Base-by-base conservation (phyloP, 345 rosid species). In the Salix udensis region DNA sequence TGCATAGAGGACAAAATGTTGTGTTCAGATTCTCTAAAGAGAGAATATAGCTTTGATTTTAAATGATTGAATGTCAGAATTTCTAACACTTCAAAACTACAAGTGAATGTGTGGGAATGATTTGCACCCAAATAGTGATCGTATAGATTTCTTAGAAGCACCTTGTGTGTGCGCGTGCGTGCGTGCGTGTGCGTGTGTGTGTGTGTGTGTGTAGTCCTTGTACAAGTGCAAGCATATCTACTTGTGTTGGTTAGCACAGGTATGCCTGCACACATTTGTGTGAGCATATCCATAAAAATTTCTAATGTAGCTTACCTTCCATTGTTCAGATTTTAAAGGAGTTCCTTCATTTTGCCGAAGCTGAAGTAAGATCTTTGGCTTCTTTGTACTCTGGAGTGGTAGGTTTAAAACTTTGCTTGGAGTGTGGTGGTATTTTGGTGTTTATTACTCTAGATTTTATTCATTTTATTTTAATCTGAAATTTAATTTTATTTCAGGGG, bases 371-470 rank as follows among this genome's bases (percentile, higher is more conserved):
- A 75, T 85, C 90, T 40, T 82, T 93, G 84, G 92, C 98, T 78
- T 88, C 91, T 42, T 80, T 95, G 14, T 95, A 93, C 83, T 93
- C 97, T 4, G 87, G 85, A 40, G 98, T 93, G 97, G 97, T 91
- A 91, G 15, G 89, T 83, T 4, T 39, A 31, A n/a, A 19, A 34
- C 19, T 61, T 46, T 70, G 26, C 34, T 6, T 70, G 44, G 71
- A 34, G 19, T 39, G 64, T 36, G 64, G 52, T 60, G 26, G 69
- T 78, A 68, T 28, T 37, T 37, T 67, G 26, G 36, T 60, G 39
- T 75, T 44, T 53, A 74, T 21, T 77, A 40, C 55, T 76, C 24
- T 75, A 60, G 7, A 30, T 21, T 30, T 2, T 62, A 34, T 34
- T 24, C 69, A 7, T 65, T 21, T 65, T 52, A 6, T 64, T 9